Evolutionary conservation across 2,329 filamentous ascomycete species (phyloP), one percentile per base, ranked within the genome.

Genomic region (Ampelomyces quisqualis): DNA sequence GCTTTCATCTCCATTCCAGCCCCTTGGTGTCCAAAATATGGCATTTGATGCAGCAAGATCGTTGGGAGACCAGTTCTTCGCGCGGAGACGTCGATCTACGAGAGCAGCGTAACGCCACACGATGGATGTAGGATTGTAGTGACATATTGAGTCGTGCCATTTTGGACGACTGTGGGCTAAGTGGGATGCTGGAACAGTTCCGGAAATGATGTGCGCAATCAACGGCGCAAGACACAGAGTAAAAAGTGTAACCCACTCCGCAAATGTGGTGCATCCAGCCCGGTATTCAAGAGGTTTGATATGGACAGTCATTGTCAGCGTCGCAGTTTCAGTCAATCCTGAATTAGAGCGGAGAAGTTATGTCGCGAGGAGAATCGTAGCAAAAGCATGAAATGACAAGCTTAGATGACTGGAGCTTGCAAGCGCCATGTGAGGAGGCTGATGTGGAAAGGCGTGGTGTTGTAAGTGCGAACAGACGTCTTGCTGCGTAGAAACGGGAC

Each of bases 81-180:
- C 51, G 7, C 66, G 53, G 7, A 67, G 45, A 8, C 67, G 60
- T 3, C 68, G 54, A 38, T 69, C 67, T 0, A 54, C 28, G 31
- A 70, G 68, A 13, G 58, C 58, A 7, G 59, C 59, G 40, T 71
- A 70, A 1, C 65, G 60, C 62, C 66, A 70, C 11, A 69, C 22
- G 8, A 71, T 70, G 0, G 67, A 64, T 3, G 63, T 70, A 1
- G 67, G 67, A 39, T 69, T 70, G 31, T 59, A 69, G 27, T 53
- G 53, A 10, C 50, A 49, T 1, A 69, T 23, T 3, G 38, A 28
- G 8, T 69, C 61, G 40, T 37, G 4, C n/a, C n/a, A n/a, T n/a
- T n/a, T n/a, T n/a, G n/a, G n/a, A n/a, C n/a, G n/a, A n/a, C n/a
- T 18, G 26, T 9, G 37, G 8, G 13, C 29, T 33, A 67, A 37